phyloP scores from a whole-genome alignment of 1,284 basidiomycete species.

The Cutaneotrichosporon spelunceum region DNA sequence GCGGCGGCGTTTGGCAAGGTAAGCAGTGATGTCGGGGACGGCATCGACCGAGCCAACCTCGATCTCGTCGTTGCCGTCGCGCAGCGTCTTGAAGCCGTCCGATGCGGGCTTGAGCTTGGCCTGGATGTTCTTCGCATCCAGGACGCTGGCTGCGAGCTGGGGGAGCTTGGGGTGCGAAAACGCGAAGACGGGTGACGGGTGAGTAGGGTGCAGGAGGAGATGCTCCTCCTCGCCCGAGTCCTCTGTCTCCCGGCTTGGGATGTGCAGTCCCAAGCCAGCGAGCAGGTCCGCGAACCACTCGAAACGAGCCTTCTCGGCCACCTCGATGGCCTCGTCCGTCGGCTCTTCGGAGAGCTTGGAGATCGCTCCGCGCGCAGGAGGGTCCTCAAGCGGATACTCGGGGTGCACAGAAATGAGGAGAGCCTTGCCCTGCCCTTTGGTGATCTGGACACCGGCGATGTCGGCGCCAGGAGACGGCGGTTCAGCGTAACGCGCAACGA shows the following conservation, averaged over 20 bases:
- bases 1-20: constrained; percentile 44
- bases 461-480: constrained; percentile 26
- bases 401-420: constrained; percentile 64
- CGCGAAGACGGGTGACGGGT: constrained; percentile 49
- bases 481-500: constrained; percentile 52
- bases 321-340: constrained; percentile 32
- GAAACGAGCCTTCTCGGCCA: constrained; percentile 44
- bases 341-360: constrained; percentile 33
- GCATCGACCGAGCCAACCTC: constrained; percentile 55
- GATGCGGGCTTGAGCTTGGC: constrained; percentile 30
- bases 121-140: constrained; percentile 25
- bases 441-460: constrained; percentile 58
- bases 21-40: constrained; percentile 39
- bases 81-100: constrained; percentile 48
- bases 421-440: constrained; percentile 60
- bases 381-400: constrained; percentile 60
- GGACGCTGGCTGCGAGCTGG: constrained; percentile 20
- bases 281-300: constrained; percentile 44
- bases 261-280: constrained; percentile 37
- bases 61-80: constrained; percentile 69
- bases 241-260: constrained; percentile 22
- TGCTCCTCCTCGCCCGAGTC: constrained; percentile 34
- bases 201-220: constrained; percentile 46
- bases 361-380: constrained; percentile 53
- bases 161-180: constrained; percentile 44